A percentile compares a stretch with the other conserved stretches of the same genome.
Conservation (phyloP, 768 basidiomycete genomes). For the Candolleomyces aberdarensis region DNA sequence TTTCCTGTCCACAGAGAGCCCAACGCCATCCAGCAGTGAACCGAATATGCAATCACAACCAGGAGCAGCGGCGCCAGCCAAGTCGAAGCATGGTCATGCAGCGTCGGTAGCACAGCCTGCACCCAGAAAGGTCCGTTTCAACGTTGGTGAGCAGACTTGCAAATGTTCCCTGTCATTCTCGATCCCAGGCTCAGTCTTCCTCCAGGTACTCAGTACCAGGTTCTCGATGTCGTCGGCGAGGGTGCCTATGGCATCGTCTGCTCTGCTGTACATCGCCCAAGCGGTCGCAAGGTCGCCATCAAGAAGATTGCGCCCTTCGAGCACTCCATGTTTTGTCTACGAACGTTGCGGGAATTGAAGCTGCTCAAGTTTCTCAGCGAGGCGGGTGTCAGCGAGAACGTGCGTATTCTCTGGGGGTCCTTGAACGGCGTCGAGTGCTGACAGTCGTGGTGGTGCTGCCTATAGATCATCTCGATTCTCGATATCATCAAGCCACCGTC, state of each 20-base stretch:
- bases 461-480: conserved; percentile 83
- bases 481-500: conserved; percentile 85
- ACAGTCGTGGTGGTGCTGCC: conserved; percentile 8
- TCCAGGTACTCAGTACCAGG: conserved; percentile 75
- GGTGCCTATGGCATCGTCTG: conserved; percentile 96
- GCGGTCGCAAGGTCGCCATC: conserved; percentile 91
- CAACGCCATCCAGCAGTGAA: conserved; percentile 27
- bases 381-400: conserved; percentile 87
- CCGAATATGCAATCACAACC: conserved; percentile 13
- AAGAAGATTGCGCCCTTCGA: conserved; percentile 96
- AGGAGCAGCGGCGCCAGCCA: conserved; percentile 24
- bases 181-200: conserved; percentile 6
- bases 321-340: conserved; percentile 91
- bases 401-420: conserved; percentile 29
- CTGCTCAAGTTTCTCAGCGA: conserved; percentile 81
- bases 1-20: conserved; percentile 7
- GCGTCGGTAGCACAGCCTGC: conserved; percentile 45
- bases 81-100: conserved; percentile 37
- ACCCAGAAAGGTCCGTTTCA: conserved; percentile 85
- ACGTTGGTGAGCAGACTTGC: conserved; percentile 55
- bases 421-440: conserved; percentile 7
- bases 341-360: conserved; percentile 86
- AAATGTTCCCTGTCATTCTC: conserved; percentile 7
- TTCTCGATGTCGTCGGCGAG: conserved; percentile 84
- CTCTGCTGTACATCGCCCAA: conserved; percentile 85